Evolutionary conservation across 208 protist species (phyloP).

Genomic region (Wallacemonas sp.): DNA sequence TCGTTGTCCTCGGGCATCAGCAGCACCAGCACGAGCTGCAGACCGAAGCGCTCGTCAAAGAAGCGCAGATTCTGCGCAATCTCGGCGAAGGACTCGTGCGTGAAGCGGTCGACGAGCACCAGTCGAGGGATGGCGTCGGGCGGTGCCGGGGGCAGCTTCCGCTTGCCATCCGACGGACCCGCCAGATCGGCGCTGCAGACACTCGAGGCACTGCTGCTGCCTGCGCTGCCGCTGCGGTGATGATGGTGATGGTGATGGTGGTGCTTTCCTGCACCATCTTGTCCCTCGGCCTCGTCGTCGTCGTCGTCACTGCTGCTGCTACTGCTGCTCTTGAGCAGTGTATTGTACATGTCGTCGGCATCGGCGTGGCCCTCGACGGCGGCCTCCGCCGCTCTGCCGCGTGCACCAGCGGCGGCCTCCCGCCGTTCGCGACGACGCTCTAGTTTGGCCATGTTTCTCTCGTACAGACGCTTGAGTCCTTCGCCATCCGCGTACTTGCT

Average conservation of each 20-base stretch:
- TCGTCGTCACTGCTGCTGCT: slow-evolving; percentile 14
- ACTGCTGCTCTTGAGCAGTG: slow-evolving; percentile 8
- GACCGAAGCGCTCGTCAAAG: slow-evolving; percentile 61
- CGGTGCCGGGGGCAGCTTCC: slow-evolving; percentile 22
- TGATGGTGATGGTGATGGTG: neutral
- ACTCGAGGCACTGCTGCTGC: slow-evolving; percentile 18
- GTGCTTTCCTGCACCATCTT: neutral
- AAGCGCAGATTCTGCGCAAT: slow-evolving; percentile 72
- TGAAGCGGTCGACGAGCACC: slow-evolving; percentile 80
- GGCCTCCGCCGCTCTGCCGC: neutral
- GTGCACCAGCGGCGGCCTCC: neutral
- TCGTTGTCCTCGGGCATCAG: slow-evolving; percentile 43
- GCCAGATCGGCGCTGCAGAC: slow-evolving; percentile 43
- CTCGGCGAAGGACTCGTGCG: slow-evolving; percentile 75
- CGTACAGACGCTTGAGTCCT: slow-evolving; percentile 26
- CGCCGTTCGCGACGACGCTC: slow-evolving; percentile 24
- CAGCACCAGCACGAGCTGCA: slow-evolving; percentile 70
- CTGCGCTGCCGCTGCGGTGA: neutral
- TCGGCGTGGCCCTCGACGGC: neutral
- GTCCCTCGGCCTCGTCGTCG: neutral
- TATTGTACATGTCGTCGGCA: slow-evolving; percentile 12
- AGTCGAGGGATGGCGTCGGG: slow-evolving; percentile 61
- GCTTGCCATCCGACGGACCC: neutral
- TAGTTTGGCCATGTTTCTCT: slow-evolving; percentile 23
- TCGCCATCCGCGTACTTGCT: slow-evolving; percentile 48